These are phyloP conservation scores for Leccinum barrowsii DNA, from an alignment of 768 basidiomycete species.

Conservation along the genomic window DNA sequence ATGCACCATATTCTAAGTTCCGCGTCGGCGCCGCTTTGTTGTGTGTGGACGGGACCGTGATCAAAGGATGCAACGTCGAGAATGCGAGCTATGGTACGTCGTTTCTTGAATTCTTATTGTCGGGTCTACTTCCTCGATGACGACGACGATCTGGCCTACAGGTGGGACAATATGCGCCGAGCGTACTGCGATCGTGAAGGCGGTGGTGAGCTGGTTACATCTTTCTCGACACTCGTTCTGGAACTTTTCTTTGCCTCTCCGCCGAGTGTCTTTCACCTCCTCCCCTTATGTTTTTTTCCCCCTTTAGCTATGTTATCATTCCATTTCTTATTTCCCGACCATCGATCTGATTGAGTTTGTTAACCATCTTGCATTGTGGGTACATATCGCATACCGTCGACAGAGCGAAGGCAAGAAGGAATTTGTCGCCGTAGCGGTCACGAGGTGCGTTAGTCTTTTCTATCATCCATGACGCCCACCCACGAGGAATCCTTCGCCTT, in stretches of 20 bases:
- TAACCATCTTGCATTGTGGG: background rate
- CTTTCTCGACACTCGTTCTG: background rate
- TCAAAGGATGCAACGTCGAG: conserved; percentile 90
- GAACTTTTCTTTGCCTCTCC: background rate
- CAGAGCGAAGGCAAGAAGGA: conserved; percentile 76
- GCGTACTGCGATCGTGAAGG: conserved; percentile 92
- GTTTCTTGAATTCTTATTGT: background rate
- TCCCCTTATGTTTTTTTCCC: background rate
- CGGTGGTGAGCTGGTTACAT: conserved; percentile 54
- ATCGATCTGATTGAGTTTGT: background rate
- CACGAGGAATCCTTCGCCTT: background rate
- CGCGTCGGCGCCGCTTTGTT: conserved; percentile 89
- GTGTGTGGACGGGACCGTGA: conserved; percentile 61
- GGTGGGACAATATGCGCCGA: conserved; percentile 94
- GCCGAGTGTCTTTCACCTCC: background rate
- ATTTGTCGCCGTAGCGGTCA: conserved; percentile 78
- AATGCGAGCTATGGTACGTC: conserved; percentile 86
- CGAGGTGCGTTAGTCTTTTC: conserved; percentile 49
- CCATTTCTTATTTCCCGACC: background rate
- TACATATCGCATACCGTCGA: background rate
- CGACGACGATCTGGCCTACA: conserved; percentile 28
- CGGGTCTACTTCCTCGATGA: background rate
- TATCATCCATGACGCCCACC: background rate
- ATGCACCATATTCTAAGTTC: conserved; percentile 88
- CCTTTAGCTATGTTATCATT: background rate